A percentile compares a stretch with the other conserved stretches of the same genome.
Conservation (phyloP, 768 basidiomycete species). For the Chlorophyllum brunneum region DNA sequence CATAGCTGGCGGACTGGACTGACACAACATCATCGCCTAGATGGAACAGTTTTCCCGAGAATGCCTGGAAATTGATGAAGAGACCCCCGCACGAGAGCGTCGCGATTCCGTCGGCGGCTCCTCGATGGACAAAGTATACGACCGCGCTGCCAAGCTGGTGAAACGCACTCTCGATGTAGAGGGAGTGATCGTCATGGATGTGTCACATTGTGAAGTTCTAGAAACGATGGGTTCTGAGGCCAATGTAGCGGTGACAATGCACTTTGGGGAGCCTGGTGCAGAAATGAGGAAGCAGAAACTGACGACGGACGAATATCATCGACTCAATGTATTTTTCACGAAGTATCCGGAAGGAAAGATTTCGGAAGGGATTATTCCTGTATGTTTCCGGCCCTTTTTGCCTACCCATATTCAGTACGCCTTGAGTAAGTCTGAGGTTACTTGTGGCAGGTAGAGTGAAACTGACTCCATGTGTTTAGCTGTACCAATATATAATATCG, state of each 20-base stretch:
- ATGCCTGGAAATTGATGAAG: slow-evolving; percentile 85
- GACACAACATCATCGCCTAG: slow-evolving; percentile 26
- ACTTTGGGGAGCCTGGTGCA: slow-evolving; percentile 57
- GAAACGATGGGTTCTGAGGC: slow-evolving; percentile 65
- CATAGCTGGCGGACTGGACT: neutral
- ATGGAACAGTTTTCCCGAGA: slow-evolving; percentile 97
- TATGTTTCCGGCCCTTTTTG: slow-evolving; percentile 78
- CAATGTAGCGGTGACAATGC: slow-evolving; percentile 63
- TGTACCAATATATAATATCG: slow-evolving; percentile 91
- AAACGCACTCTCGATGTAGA: slow-evolving; percentile 89
- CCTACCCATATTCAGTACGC: slow-evolving; percentile 84
- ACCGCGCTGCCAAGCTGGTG: slow-evolving; percentile 86
- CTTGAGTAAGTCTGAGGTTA: slow-evolving; percentile 53
- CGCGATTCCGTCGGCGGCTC: slow-evolving; percentile 33
- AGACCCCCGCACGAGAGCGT: slow-evolving; percentile 32
- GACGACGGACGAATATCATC: slow-evolving; percentile 66
- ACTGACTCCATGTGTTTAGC: slow-evolving; percentile 34
- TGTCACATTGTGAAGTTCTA: slow-evolving; percentile 84
- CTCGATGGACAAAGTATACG: slow-evolving; percentile 86
- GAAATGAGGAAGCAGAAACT: slow-evolving; percentile 54
- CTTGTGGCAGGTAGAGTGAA: neutral
- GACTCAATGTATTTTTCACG: slow-evolving; percentile 72
- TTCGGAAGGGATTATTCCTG: slow-evolving; percentile 81
- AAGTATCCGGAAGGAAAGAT: slow-evolving; percentile 84
- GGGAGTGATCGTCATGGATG: slow-evolving; percentile 89